Evolutionary conservation across 2,329 filamentous ascomycete species (phyloP).

Genomic region (Hypoxylon sp.): DNA sequence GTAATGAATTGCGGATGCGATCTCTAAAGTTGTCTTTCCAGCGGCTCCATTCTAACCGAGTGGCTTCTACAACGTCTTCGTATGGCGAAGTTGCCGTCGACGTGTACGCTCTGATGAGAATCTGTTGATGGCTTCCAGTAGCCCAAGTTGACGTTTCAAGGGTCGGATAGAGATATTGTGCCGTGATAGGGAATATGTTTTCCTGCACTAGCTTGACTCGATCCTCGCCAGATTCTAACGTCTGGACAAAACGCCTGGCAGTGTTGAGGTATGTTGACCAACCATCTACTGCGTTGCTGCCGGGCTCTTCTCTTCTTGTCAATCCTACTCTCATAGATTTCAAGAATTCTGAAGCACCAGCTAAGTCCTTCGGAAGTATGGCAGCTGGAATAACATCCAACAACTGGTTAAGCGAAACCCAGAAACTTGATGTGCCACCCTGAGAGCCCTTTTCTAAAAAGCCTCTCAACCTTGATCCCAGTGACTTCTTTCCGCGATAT

Average conservation of each 20-base stretch:
- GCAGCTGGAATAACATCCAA: slow-evolving; percentile 68
- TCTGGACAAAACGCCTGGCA: slow-evolving; percentile 65
- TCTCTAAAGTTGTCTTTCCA: slow-evolving; percentile 73
- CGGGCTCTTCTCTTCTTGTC: slow-evolving; percentile 78
- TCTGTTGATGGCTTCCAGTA: slow-evolving; percentile 50
- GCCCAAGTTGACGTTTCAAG: slow-evolving; percentile 57
- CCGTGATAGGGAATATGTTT: slow-evolving; percentile 66
- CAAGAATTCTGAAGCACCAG: slow-evolving; percentile 72
- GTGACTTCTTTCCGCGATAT: slow-evolving; percentile 65
- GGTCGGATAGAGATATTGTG: slow-evolving; percentile 64
- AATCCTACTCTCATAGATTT: slow-evolving; percentile 78
- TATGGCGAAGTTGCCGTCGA: slow-evolving; percentile 58
- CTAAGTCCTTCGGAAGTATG: slow-evolving; percentile 64
- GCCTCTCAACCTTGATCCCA: slow-evolving; percentile 69
- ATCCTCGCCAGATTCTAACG: slow-evolving; percentile 60
- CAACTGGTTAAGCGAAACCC: slow-evolving; percentile 75
- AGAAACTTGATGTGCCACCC: slow-evolving; percentile 77
- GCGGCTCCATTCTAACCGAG: slow-evolving; percentile 71
- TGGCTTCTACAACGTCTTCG: slow-evolving; percentile 59
- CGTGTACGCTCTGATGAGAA: slow-evolving; percentile 63
- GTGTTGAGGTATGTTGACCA: slow-evolving; percentile 82
- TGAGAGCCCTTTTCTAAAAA: slow-evolving; percentile 90
- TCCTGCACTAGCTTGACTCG: slow-evolving; percentile 60
- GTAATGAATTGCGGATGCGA: slow-evolving; percentile 78
- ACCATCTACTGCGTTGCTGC: slow-evolving; percentile 73